These are phyloP conservation scores for Cardiosporidium cionae DNA, from an alignment of 169 alveolate genomes.

Conservation along the genomic window DNA sequence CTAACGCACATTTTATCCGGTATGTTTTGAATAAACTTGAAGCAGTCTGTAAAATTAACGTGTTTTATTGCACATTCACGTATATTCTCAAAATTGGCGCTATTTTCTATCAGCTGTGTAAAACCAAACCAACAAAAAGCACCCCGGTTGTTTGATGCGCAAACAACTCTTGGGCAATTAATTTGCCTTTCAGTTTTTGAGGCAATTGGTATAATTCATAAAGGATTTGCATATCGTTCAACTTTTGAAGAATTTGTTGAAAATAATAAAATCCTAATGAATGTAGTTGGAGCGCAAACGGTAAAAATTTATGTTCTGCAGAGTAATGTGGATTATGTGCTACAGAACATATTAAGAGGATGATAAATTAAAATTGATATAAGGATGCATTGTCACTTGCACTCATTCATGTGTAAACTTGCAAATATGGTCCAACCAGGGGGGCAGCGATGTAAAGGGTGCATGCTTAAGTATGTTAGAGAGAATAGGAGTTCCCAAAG, in stretches of 20 bases:
- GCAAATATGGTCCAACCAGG: too few species aligned
- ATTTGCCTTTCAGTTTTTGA: slow-evolving; percentile 75
- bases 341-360: too few species aligned
- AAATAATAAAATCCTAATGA: slow-evolving; percentile 36
- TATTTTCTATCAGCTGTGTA: slow-evolving; percentile 74
- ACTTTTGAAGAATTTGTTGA: slow-evolving; percentile 37
- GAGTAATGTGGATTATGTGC: too few species aligned
- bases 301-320: too few species aligned
- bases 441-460: slow-evolving; percentile 13
- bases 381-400: too few species aligned
- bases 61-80: too few species aligned
- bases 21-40: too few species aligned
- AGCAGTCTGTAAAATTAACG: too few species aligned
- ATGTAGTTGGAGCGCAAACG: slow-evolving; percentile 30
- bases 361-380: too few species aligned
- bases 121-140: slow-evolving; percentile 75
- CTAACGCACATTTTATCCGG: slow-evolving; percentile 47
- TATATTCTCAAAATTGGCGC: too few species aligned
- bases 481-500: slow-evolving; percentile 36
- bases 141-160: slow-evolving; percentile 70
- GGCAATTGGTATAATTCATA: slow-evolving; percentile 71
- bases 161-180: slow-evolving; percentile 63
- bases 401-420: too few species aligned
- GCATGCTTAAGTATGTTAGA: slow-evolving; percentile 38
- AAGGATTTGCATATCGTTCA: slow-evolving; percentile 68